Evolutionary conservation across 169 alveolate species (phyloP).

Genomic region (Plasmodium gaboni): DNA sequence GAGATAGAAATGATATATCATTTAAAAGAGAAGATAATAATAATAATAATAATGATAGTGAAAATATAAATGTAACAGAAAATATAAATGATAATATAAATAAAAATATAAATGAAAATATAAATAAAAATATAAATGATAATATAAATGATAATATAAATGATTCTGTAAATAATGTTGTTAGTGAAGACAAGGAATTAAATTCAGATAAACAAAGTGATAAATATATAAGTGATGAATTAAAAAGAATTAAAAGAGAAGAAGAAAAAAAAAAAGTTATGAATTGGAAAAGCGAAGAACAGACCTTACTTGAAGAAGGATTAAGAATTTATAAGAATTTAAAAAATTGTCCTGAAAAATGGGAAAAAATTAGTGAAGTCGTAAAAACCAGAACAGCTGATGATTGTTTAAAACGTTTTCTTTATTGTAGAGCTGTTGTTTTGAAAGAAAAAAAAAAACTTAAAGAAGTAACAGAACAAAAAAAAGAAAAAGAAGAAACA

Average conservation of each 20-base stretch:
- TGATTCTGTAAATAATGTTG: background rate
- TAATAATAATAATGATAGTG: too few relatives aligned
- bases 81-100: background rate
- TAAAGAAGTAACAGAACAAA: slow-evolving; percentile 14
- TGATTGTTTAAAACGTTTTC: slow-evolving; percentile 70
- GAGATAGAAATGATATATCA: background rate
- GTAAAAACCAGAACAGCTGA: slow-evolving; percentile 54
- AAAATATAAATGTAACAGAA: background rate
- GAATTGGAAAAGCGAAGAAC: slow-evolving; percentile 68
- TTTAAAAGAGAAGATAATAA: slow-evolving; percentile 8
- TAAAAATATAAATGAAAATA: background rate
- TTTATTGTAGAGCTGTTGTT: slow-evolving; percentile 54
- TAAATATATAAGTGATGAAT: slow-evolving; percentile 16
- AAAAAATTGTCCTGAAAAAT: slow-evolving; percentile 71
- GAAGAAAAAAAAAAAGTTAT: slow-evolving; percentile 72
- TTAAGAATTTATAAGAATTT: slow-evolving; percentile 44
- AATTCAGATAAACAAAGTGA: background rate
- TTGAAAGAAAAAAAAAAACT: slow-evolving; percentile 57
- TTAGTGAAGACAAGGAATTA: background rate
- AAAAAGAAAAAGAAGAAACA: slow-evolving; percentile 5
- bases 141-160: slow-evolving; percentile 2
- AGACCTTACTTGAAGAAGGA: slow-evolving; percentile 66
- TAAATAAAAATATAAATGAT: background rate
- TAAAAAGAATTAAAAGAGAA: slow-evolving; percentile 55
- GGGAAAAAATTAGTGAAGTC: slow-evolving; percentile 60